Base-by-base conservation (phyloP, 2,329 filamentous ascomycete genomes). In the Botryosphaeria dothidea region DNA sequence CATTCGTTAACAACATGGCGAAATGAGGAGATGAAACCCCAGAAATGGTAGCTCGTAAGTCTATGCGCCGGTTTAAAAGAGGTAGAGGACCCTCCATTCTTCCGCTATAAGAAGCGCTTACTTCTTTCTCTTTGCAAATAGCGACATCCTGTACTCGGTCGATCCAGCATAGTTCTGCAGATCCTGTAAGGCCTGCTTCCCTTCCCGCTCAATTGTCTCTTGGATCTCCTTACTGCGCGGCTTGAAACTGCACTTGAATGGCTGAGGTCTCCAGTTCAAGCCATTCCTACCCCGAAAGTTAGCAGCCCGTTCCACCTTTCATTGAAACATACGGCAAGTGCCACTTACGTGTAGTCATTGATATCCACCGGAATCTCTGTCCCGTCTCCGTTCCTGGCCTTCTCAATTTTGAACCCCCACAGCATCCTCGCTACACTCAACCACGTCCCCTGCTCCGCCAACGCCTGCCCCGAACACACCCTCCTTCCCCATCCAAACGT, bases 361-460 rank as follows among this genome's bases (percentile, higher is more conserved):
- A 87, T 86, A 66, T 88, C 85, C 43, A 87, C 83, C 1, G 82
- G 79, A 19, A 85, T 77, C 19, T 80, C 77, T 25, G 78, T 79
- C 0, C 84, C 84, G 31, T 74, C 67, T 29, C 70, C 69, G 69
- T 81, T 78, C 13, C 78, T 64, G 34, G 73, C 77, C 49, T 79
- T 78, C 61, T 78, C 72, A 65, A 87, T 82, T 63, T 79, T 78
- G 69, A 87, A 88, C 0, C 79, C 85, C 84, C 86, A 88, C 6
- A 88, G 75, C 29, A 88, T 69, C 15, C 86, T 76, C 8, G 84
- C 83, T 49, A 88, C 78, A 0, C 83, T 86, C 69, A 88, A 82
- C 80, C 84, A 88, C 0, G 84, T 84, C 5, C 85, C 84, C 69
- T 87, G 84, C 72, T 88, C 86, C 1, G 86, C 86, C 19, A 88